Conservation (phyloP, 208 protist species). For the Leishmania aethiopica region DNA sequence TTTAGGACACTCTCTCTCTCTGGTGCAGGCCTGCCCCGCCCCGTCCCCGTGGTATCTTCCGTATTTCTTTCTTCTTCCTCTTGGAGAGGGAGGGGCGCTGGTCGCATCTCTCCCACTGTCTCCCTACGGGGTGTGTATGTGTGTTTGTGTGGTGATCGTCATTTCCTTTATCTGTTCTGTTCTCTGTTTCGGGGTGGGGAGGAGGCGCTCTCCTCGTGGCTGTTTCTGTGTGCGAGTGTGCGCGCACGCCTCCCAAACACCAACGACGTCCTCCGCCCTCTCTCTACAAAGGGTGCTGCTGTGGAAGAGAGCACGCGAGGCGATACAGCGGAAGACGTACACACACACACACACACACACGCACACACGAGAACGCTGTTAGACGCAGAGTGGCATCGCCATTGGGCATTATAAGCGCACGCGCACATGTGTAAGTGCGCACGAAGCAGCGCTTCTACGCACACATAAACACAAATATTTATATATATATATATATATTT, state of each 20-base stretch:
- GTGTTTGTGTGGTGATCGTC: neutral
- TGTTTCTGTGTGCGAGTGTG: neutral
- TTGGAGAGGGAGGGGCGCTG: neutral
- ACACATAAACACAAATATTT: no score
- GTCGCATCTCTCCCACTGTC: neutral
- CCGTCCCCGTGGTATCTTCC: no score
- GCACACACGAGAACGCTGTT: neutral
- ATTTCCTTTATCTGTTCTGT: slow-evolving; percentile 2
- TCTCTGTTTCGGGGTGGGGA: neutral
- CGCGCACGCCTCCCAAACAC: neutral
- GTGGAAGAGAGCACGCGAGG: neutral
- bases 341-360: neutral
- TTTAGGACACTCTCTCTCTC: neutral
- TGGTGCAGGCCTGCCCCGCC: neutral
- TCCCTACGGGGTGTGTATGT: neutral
- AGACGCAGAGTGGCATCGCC: neutral
- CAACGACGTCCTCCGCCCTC: neutral
- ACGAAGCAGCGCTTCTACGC: neutral
- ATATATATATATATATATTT: neutral
- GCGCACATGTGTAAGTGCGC: neutral
- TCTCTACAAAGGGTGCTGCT: no score
- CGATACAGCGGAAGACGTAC: no score
- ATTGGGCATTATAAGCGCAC: neutral
- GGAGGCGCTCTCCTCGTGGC: neutral
- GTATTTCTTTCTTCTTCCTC: neutral